Conservation (phyloP, 2,329 filamentous ascomycete genomes). For the Trichoderma harzianum region DNA sequence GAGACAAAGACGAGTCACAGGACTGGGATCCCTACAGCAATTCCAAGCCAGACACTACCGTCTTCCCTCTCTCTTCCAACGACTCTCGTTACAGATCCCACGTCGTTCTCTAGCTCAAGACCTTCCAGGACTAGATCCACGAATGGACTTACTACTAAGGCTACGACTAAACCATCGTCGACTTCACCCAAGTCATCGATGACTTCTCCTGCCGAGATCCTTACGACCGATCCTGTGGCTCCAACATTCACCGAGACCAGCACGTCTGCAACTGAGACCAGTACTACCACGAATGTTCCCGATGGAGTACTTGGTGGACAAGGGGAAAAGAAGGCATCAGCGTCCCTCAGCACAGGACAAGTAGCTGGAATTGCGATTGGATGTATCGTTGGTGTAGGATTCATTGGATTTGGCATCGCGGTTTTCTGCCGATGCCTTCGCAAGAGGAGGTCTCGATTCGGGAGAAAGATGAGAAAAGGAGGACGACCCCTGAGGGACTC, state of each 20-base stretch:
- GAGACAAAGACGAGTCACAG: background rate
- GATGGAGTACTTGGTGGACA: background rate
- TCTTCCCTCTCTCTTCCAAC: slow-evolving; percentile 25
- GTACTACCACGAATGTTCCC: slow-evolving; percentile 13
- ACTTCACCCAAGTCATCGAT: background rate
- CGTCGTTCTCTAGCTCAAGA: slow-evolving; percentile 21
- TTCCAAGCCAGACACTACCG: background rate
- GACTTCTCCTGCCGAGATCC: background rate
- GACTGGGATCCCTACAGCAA: background rate
- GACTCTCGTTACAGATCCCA: slow-evolving; percentile 28
- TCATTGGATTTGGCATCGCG: slow-evolving; percentile 48
- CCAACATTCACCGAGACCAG: slow-evolving; percentile 1
- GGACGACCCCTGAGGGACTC: slow-evolving; percentile 30
- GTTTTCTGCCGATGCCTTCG: slow-evolving; percentile 42
- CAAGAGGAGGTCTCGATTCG: slow-evolving; percentile 35
- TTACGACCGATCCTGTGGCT: background rate
- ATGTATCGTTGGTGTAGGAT: slow-evolving; percentile 43
- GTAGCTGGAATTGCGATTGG: slow-evolving; percentile 59
- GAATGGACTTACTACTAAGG: background rate
- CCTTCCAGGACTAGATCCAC: background rate
- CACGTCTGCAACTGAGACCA: background rate
- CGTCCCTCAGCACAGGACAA: slow-evolving; percentile 39
- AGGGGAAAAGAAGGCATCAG: background rate
- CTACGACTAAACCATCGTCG: background rate
- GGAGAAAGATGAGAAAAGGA: slow-evolving; percentile 8